A percentile compares a stretch with the other conserved stretches of the same genome.
phyloP scores from a whole-genome alignment of 2,329 filamentous ascomycete species.

The Fusarium incarnatum region DNA sequence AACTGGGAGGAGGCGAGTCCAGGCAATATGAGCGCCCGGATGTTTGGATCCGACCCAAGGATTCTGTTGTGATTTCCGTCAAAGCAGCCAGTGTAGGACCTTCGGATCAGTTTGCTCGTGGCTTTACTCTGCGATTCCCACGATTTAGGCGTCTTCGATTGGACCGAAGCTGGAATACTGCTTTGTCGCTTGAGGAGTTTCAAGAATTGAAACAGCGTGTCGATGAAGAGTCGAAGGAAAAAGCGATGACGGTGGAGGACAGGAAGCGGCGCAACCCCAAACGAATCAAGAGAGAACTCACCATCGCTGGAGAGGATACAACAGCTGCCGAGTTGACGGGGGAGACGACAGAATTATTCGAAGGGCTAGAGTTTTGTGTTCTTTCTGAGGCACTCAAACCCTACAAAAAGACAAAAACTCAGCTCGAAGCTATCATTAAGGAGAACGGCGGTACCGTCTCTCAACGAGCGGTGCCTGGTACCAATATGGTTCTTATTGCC shows the following conservation, averaged over 20 bases:
- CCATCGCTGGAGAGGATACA: slow-evolving; percentile 76
- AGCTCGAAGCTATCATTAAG: slow-evolving; percentile 85
- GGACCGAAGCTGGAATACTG: slow-evolving; percentile 87
- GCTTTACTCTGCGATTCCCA: slow-evolving; percentile 87
- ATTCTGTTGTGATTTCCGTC: slow-evolving; percentile 87
- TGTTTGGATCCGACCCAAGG: slow-evolving; percentile 89
- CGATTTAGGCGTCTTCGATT: slow-evolving; percentile 83
- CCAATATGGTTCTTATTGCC: slow-evolving; percentile 77
- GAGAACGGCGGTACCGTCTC: slow-evolving; percentile 83
- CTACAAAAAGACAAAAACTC: slow-evolving; percentile 78
- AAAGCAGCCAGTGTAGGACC: slow-evolving; percentile 84
- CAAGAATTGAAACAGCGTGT: slow-evolving; percentile 74
- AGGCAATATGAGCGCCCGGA: slow-evolving; percentile 83
- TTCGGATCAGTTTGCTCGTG: slow-evolving; percentile 82
- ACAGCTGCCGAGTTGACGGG: slow-evolving; percentile 61
- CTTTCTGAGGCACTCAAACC: slow-evolving; percentile 80
- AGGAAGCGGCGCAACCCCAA: slow-evolving; percentile 66
- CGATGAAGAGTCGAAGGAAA: slow-evolving; percentile 77
- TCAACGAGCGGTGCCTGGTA: slow-evolving; percentile 74
- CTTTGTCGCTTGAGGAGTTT: slow-evolving; percentile 83
- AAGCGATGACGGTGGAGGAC: slow-evolving; percentile 82
- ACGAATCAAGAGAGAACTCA: slow-evolving; percentile 74
- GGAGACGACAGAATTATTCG: slow-evolving; percentile 74
- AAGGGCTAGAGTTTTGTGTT: slow-evolving; percentile 83
- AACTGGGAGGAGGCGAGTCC: slow-evolving; percentile 80